A percentile compares a stretch with the other conserved stretches of the same genome.
Conservation (phyloP, 257 asterid species). For the Solanum lignicaule region DNA sequence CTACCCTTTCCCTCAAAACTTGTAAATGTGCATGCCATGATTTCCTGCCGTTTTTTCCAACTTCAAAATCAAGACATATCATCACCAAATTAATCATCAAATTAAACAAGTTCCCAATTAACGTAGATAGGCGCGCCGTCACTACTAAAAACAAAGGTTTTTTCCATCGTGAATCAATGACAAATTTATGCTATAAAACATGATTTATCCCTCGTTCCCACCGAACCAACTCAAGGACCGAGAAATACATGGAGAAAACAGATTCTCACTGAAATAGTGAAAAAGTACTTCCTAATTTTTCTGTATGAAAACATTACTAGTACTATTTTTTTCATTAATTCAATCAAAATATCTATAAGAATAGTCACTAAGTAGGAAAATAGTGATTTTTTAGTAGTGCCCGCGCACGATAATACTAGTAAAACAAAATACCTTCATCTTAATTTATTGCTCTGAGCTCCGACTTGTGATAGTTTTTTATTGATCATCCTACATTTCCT, state of each 20-base stretch:
- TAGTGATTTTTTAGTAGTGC: not conserved
- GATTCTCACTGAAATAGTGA: not conserved
- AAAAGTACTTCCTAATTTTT: not conserved
- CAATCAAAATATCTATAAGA: not conserved
- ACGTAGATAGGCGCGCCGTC: not conserved
- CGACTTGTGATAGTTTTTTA: not conserved
- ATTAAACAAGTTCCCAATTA: not conserved
- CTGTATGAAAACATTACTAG: too few species aligned
- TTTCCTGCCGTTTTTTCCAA: conserved; percentile 7
- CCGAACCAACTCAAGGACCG: not conserved
- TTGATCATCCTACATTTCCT: not conserved
- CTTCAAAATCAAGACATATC: not conserved
- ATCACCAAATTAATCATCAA: not conserved
- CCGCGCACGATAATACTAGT: not conserved
- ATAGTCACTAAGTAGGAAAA: too few species aligned
- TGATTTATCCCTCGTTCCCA: not conserved
- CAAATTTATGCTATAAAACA: too few species aligned
- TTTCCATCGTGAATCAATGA: too few species aligned
- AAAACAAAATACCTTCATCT: conserved; percentile 20
- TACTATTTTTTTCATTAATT: too few species aligned
- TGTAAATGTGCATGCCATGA: conserved; percentile 20
- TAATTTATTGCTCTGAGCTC: conserved; percentile 25
- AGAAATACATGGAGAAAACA: too few species aligned
- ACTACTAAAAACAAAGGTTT: not conserved
- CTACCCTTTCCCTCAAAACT: conserved; percentile 34